Conservation (phyloP, 352 stramenopile genomes). For the Pythium myriotylum region DNA sequence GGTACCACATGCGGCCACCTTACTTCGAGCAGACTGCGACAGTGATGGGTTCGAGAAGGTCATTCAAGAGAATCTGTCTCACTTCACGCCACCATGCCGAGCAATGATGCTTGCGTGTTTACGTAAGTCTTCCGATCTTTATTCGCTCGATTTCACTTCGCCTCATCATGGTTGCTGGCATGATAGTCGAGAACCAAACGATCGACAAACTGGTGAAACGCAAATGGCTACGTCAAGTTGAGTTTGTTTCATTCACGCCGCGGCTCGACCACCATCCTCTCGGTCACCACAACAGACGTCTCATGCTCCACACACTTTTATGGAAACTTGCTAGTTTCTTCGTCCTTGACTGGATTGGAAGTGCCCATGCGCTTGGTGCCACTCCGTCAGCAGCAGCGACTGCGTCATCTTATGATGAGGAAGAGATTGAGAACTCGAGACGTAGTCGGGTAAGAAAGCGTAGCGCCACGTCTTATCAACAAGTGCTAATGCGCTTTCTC, state of each 20-base stretch:
- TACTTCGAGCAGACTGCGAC: background rate
- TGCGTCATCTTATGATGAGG: constrained; percentile 11
- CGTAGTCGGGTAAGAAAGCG: constrained; percentile 2
- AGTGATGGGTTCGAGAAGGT: constrained; percentile 36
- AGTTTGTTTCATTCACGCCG: constrained; percentile 50
- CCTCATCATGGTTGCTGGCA: background rate
- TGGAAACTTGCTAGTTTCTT: constrained; percentile 60
- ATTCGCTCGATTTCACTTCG: background rate
- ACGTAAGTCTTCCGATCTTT: constrained; percentile 31
- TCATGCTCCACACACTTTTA: constrained; percentile 36
- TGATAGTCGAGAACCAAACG: constrained; percentile 6
- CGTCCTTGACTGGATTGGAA: constrained; percentile 43
- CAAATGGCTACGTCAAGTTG: constrained; percentile 60
- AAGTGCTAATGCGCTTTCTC: background rate
- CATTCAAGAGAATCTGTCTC: constrained; percentile 53
- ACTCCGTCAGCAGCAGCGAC: constrained; percentile 3
- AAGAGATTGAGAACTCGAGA: constrained; percentile 23
- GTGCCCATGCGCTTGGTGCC: constrained; percentile 4
- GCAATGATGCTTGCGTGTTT: constrained; percentile 54
- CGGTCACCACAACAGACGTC: constrained; percentile 8
- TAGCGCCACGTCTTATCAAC: background rate
- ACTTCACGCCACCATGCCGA: constrained; percentile 45
- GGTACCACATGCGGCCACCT: constrained; percentile 29
- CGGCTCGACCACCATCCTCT: constrained; percentile 31
- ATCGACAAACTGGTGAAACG: constrained; percentile 45